A percentile compares a stretch with the other conserved stretches of the same genome.
Conservation (phyloP, 495 filamentous ascomycete genomes). For the Podospora australis region DNA sequence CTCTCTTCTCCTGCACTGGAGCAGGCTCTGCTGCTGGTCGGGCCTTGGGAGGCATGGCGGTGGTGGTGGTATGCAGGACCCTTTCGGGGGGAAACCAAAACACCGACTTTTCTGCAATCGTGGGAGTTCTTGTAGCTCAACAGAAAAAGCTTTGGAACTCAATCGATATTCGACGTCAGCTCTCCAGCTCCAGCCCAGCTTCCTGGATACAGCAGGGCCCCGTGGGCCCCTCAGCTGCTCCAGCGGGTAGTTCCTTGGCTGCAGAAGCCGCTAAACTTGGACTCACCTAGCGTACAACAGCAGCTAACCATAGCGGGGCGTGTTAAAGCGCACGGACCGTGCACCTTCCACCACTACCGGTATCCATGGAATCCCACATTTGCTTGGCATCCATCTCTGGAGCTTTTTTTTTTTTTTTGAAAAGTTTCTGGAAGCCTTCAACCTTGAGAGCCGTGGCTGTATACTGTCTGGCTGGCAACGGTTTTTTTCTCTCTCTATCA, state of each 20-base stretch:
- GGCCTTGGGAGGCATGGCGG: constrained; percentile 22
- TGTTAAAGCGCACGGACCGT: too few relatives aligned
- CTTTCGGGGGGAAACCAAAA: too few relatives aligned
- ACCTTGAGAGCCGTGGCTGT: background rate
- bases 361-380: background rate
- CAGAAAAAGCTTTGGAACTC: background rate
- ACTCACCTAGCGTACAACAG: too few relatives aligned
- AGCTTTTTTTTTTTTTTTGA: background rate
- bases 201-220: too few relatives aligned
- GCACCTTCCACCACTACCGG: too few relatives aligned
- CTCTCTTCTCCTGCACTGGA: constrained; percentile 15
- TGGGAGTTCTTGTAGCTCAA: constrained; percentile 4
- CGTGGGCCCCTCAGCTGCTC: too few relatives aligned
- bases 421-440: too few relatives aligned
- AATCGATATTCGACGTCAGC: constrained; percentile 1
- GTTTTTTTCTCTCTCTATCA: too few relatives aligned
- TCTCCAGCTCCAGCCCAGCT: background rate
- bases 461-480: too few relatives aligned
- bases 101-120: background rate
- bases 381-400: background rate
- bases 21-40: constrained; percentile 10
- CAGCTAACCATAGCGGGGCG: too few relatives aligned
- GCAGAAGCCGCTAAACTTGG: too few relatives aligned
- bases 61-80: background rate
- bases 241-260: too few relatives aligned